Evolutionary conservation across 2,329 filamentous ascomycete species (phyloP), one percentile per base, ranked within the genome.

Genomic region (Sclerotinia trifoliorum): DNA sequence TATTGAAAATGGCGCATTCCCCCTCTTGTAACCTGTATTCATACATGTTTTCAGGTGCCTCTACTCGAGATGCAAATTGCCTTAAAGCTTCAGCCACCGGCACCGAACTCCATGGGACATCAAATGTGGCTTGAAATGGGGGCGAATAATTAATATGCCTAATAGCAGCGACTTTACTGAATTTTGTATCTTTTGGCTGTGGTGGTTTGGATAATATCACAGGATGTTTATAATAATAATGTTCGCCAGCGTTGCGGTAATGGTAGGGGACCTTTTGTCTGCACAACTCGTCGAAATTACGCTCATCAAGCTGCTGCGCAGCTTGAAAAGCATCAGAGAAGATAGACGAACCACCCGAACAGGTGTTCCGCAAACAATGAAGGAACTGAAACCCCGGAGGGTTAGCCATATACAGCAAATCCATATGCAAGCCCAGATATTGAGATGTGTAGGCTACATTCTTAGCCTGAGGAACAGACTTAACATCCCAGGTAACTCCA

Each of bases 1-100:
- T 98, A 77, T 96, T 90, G 77, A 99, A 98, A n/a, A 99, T 84
- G 17, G 94, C 93, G 77, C 93, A 96, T 75, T 97, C 91, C 3
- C 94, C 95, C 5, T 91, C 88, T 66, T 87, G 81, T 78, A 97
- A 82, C 78, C 90, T 90, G 69, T 90, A 83, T 81, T 94, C 84
- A 75, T 89, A 90, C 65, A 93, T 79, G 69, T 86, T 86, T 5
- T 81, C 76, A 0, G 83, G 83, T 0, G 84, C 83, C 1, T 76
- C 70, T 46, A 70, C 48, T 39, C 51, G 13, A n/a, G 39, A 39
- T 57, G 63, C 52, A 42, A 69, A 66, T 39, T 63, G 10, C 29
- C 29, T 58, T 19, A 66, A 42, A 21, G 49, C 44, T 39, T 44
- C 32, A 44, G 56, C 56, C 19, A 58, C 1, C 7, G 21, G 13